Evolutionary conservation across 768 basidiomycete genomes (phyloP), one percentile per base, ranked within the genome.

Genomic region (Coprinopsis sp.): DNA sequence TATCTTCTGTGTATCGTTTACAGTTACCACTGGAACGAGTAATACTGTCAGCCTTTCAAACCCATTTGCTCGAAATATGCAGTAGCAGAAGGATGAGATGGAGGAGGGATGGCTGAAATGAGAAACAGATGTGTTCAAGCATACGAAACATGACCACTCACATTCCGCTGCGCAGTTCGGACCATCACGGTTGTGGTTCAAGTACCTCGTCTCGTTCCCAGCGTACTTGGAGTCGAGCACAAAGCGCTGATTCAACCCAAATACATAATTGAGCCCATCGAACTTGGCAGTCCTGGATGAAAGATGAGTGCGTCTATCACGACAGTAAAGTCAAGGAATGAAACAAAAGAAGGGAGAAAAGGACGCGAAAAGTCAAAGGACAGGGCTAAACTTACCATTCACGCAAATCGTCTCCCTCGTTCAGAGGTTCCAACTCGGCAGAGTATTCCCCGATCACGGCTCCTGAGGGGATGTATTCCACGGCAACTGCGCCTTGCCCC

Each of bases 191-290:
- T 31, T 63, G 47, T 89, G 86, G 53, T 89, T 84, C 42, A 87
- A 77, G 53, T 79, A 87, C 12, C 84, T 70, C 18, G 82, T 68
- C 30, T 71, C 66, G 47, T 87, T 87, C 5, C 82, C 85, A 1
- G 66, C 72, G 30, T 66, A 69, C 11, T 73, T 61, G 28, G 77
- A 66, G 57, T 89, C 87, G 14, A 87, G 54, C 6, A 71, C 65
- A 24, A 73, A 54, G 0, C 61, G 58, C 0, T 57, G 33, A 52
- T 82, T 76, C 40, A 87, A 58, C 19, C 65, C 66, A 49, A 84
- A 87, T 7, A 80, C 69, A 50, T 89, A 89, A 47, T 73, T 80
- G 33, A 84, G 74, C 4, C 67, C 58, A 30, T 74, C 68, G 48
- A 83, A 74, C 13, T 43, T 47, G 5, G 76, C 68, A 12, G 78